Evolutionary conservation across 2,329 filamentous ascomycete species (phyloP), one percentile per base, ranked within the genome.

Genomic region (Albophoma yamanashiensis): DNA sequence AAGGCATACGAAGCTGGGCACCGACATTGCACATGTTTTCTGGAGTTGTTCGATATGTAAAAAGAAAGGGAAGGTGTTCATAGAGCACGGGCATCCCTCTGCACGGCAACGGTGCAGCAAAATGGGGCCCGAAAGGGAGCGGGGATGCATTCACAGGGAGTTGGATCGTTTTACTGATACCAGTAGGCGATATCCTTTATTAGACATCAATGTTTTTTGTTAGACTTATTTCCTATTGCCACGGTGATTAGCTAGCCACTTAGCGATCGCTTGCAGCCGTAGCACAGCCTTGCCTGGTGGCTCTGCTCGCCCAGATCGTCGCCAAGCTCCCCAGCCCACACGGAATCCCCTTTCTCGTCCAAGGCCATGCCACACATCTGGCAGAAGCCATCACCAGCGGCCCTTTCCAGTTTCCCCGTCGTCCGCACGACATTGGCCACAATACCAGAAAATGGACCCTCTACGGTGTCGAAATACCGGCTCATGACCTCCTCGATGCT

Each of bases 381-480:
- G 67, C 91, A 95, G 38, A 68, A 68, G 5, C 60, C 67, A n/a
- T 67, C 69, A 9, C 70, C 71, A 1, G 76, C 66, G 0, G 77
- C 70, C 34, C 83, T 75, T 55, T 86, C 78, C 47, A 97, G 79
- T 74, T 95, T 96, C 58, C 86, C 87, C n/a, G 89, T 88, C 40
- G 93, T 99, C 63, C 91, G 85, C 6, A 97, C 93, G 12, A 99
- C 94, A 71, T 99, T 99, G 39, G 92, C 89, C 65, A 99, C 92
- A 60, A 97, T 91, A 59, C 89, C 91, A 3, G 92, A 90, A 69
- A 95, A 97, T 61, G 88, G 89, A 64, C 85, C 84, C 70, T 96
- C 92, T 20, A 96, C 73, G 45, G 91, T 47, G 65, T 85, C 84
- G 68, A 99, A 96, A 72, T 97, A 99, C 60, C 91, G 87, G 61